These are phyloP conservation scores for Paecilomyces dactylethromorphus DNA, from an alignment of 2,329 filamentous ascomycete species.

Conservation along the genomic window DNA sequence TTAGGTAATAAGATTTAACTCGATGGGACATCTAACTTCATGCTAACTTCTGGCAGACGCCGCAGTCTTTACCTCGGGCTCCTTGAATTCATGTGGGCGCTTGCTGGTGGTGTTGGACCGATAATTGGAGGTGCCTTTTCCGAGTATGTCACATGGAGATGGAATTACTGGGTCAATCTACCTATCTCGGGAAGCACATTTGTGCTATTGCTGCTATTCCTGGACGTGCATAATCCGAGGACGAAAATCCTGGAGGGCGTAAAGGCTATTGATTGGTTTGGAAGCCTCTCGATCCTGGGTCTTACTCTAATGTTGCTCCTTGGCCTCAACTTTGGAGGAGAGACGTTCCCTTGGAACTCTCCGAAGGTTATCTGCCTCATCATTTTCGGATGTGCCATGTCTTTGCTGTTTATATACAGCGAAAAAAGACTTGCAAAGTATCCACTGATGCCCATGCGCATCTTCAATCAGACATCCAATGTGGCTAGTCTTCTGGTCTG, in stretches of 20 bases:
- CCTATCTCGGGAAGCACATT: constrained; percentile 46
- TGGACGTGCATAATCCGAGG: constrained; percentile 51
- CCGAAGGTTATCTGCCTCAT: constrained; percentile 51
- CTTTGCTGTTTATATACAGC: constrained; percentile 50
- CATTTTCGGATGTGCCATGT: constrained; percentile 44
- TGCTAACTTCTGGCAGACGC: constrained; percentile 21
- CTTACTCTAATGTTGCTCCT: constrained; percentile 48
- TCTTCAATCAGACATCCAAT: constrained; percentile 54
- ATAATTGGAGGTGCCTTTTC: constrained; percentile 26
- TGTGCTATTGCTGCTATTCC: constrained; percentile 43
- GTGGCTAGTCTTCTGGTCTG: constrained; percentile 49
- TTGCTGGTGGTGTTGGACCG: constrained; percentile 40
- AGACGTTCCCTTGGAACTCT: constrained; percentile 47
- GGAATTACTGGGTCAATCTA: constrained; percentile 52
- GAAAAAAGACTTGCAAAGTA: constrained; percentile 59
- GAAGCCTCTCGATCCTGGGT: constrained; percentile 45
- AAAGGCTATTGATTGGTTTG: constrained; percentile 49
- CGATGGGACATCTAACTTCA: not conserved
- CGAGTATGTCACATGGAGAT: constrained; percentile 42
- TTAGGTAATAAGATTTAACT: constrained; percentile 23
- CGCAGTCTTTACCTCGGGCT: constrained; percentile 46
- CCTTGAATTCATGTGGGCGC: constrained; percentile 48
- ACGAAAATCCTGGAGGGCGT: constrained; percentile 45
- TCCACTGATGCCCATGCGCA: constrained; percentile 61
- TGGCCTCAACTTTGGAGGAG: constrained; percentile 50